These are phyloP conservation scores for Kazachstania psychrophila DNA, from an alignment of 805 yeast species.

Conservation along the genomic window DNA sequence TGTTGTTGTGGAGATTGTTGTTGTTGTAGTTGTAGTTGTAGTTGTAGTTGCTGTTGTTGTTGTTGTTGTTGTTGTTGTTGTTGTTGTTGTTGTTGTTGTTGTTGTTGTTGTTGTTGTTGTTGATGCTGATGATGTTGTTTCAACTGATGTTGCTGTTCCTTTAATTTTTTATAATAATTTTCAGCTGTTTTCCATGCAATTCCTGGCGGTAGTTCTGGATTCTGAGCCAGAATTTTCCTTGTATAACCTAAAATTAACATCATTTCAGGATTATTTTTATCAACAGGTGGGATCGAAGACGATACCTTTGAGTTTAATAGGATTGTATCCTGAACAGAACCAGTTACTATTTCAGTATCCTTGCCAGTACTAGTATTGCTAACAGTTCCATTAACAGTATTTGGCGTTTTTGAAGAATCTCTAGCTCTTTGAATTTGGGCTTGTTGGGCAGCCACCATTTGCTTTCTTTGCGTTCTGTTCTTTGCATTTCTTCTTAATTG, in stretches of 20 bases:
- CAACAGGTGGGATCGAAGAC: slow-evolving; percentile 1
- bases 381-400: not conserved
- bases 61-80: slow-evolving; percentile 23
- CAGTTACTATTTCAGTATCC: not conserved
- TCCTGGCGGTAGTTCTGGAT: slow-evolving; percentile 26
- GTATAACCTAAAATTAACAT: slow-evolving; percentile 27
- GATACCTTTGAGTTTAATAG: not conserved
- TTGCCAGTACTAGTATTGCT: not conserved
- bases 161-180: slow-evolving; percentile 20
- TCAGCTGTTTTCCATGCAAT: slow-evolving; percentile 30
- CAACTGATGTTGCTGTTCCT: slow-evolving; percentile 19
- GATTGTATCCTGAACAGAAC: not conserved
- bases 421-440: slow-evolving; percentile 6
- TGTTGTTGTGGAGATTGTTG: not conserved
- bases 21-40: slow-evolving; percentile 10
- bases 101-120: slow-evolving; percentile 30
- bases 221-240: slow-evolving; percentile 24
- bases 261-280: slow-evolving; percentile 19
- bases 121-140: slow-evolving; percentile 21
- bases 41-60: slow-evolving; percentile 19
- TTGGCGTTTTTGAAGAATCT: slow-evolving; percentile 3
- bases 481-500: slow-evolving; percentile 28
- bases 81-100: slow-evolving; percentile 13
- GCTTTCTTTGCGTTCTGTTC: slow-evolving; percentile 24
- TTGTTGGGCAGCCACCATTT: slow-evolving; percentile 14